Evolutionary conservation across 1,139 yeast species (phyloP).

Genomic region (Ashbya aceris): DNA sequence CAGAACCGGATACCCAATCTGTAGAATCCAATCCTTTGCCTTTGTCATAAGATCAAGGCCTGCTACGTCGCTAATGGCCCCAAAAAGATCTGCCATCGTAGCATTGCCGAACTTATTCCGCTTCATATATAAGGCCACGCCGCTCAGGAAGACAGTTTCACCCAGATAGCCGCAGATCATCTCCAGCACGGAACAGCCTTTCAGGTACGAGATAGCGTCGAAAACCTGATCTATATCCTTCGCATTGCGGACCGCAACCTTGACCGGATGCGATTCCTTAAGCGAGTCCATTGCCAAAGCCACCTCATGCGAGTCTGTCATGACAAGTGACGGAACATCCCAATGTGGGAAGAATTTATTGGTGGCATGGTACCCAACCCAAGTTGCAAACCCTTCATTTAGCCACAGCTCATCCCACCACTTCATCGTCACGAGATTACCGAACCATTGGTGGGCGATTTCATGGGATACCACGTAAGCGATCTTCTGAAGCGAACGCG

Average conservation of each 20-base stretch:
- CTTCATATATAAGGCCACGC: conserved; percentile 60
- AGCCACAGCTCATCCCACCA: conserved; percentile 95
- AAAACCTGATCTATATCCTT: conserved; percentile 81
- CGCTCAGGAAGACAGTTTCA: conserved; percentile 53
- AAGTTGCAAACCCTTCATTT: conserved; percentile 87
- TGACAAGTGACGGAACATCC: conserved; percentile 74
- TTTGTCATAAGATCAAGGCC: conserved; percentile 45
- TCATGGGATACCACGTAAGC: conserved; percentile 78
- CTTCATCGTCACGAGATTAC: conserved; percentile 84
- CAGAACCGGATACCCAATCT: conserved; percentile 57
- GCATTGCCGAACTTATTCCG: conserved; percentile 49
- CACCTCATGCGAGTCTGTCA: conserved; percentile 57
- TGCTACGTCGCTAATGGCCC: conserved; percentile 45
- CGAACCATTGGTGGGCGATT: conserved; percentile 89
- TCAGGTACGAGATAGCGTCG: conserved; percentile 73
- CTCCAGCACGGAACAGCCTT: conserved; percentile 66
- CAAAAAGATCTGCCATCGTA: conserved; percentile 52
- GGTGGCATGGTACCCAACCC: conserved; percentile 79
- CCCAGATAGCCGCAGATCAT: conserved; percentile 68
- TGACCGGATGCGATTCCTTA: conserved; percentile 78
- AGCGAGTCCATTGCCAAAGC: conserved; percentile 67
- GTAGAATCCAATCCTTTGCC: conserved; percentile 54
- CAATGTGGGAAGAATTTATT: conserved; percentile 75
- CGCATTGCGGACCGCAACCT: conserved; percentile 73
- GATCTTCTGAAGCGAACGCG: conserved; percentile 46